Conservation (phyloP, 1,139 yeast genomes). For the Suhomyces panamericanus region DNA sequence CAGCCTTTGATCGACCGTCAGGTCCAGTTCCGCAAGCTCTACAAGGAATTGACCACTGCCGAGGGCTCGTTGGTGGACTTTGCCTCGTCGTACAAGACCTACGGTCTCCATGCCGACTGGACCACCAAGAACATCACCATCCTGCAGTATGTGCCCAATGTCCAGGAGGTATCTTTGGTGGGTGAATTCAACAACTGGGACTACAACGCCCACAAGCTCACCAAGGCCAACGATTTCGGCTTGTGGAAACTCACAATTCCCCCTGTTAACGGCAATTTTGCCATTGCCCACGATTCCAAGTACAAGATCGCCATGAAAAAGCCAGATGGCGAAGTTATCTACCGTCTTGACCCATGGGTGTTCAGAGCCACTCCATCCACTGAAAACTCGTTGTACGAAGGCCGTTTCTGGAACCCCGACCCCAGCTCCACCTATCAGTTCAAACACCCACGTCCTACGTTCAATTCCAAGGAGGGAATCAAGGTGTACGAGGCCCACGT, state of each 20-base stretch:
- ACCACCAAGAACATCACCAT: conserved; percentile 56
- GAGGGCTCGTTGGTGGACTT: conserved; percentile 53
- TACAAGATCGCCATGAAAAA: conserved; percentile 71
- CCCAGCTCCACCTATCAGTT: conserved; percentile 51
- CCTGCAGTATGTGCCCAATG: conserved; percentile 90
- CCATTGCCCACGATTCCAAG: conserved; percentile 78
- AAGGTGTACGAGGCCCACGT: conserved; percentile 95
- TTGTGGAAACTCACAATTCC: conserved; percentile 63
- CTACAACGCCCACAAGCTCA: conserved; percentile 55
- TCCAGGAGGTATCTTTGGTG: conserved; percentile 65
- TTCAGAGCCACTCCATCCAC: conserved; percentile 74
- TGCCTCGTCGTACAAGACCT: conserved; percentile 61
- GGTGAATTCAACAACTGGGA: conserved; percentile 94
- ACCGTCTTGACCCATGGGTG: conserved; percentile 89
- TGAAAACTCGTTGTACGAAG: conserved; percentile 58
- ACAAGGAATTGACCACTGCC: conserved; percentile 40
- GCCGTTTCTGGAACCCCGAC: conserved; percentile 87
- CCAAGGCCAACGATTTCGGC: conserved; percentile 59
- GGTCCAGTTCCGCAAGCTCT: conserved; percentile 52
- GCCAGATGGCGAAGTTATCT: conserved; percentile 69
- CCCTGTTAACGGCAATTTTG: conserved; percentile 54
- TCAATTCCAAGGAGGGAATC: conserved; percentile 46
- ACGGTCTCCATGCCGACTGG: conserved; percentile 71
- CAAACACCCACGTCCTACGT: conserved; percentile 60
- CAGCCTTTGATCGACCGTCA: conserved; percentile 48